These are phyloP conservation scores for Bruguiera hainesii DNA, from an alignment of 441 rosid species.

Conservation along the genomic window DNA sequence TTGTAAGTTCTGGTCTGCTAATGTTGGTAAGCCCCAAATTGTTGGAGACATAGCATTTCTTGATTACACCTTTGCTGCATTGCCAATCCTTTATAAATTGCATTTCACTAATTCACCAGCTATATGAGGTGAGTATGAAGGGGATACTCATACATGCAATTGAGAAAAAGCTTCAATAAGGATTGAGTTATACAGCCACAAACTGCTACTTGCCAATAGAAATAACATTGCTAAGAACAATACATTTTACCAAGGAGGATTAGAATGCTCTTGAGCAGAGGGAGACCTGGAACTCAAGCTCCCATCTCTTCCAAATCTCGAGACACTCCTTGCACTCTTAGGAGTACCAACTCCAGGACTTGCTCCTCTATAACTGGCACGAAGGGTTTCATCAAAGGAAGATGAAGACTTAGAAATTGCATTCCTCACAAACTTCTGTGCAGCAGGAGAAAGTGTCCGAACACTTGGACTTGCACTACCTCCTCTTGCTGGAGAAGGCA, in stretches of 20 bases:
- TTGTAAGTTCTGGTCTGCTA: background rate
- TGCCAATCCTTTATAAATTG: background rate
- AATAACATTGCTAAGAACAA: constrained; percentile 21
- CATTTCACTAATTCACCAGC: background rate
- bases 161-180: background rate
- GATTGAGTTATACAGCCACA: background rate
- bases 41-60: background rate
- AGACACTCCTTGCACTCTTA: constrained; percentile 65
- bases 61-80: background rate
- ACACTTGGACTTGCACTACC: constrained; percentile 93
- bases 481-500: constrained; percentile 84
- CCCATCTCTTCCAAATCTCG: constrained; percentile 79
- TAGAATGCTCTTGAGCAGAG: constrained; percentile 44
- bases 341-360: constrained; percentile 76
- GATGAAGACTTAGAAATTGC: constrained; percentile 84
- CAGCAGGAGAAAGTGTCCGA: constrained; percentile 87
- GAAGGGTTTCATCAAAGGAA: constrained; percentile 89
- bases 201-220: background rate
- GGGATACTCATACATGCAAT: background rate
- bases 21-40: background rate
- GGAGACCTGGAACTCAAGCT: constrained; percentile 66
- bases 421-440: constrained; percentile 85
- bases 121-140: background rate
- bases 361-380: constrained; percentile 90
- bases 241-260: constrained; percentile 46